Conservation (phyloP, 1,139 yeast genomes). For the Lodderomyces pseudojiufengensis region DNA sequence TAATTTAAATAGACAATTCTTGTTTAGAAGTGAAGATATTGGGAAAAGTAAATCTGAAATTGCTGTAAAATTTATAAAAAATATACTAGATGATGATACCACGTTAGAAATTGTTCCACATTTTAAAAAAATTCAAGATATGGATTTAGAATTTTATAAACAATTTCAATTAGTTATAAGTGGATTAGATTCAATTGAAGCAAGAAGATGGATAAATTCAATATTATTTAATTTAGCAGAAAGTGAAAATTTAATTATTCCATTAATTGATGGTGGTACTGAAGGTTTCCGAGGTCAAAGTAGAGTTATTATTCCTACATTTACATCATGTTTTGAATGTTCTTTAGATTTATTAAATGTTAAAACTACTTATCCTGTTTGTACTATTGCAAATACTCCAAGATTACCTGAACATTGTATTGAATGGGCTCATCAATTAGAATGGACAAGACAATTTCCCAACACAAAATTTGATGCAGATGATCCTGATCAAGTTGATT, state of each 20-base stretch:
- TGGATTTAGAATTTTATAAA: conserved; percentile 58
- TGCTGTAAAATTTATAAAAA: conserved; percentile 63
- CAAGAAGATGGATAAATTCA: conserved; percentile 88
- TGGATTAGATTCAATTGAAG: conserved; percentile 88
- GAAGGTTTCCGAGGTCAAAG: conserved; percentile 95
- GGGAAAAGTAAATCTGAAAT: conserved; percentile 79
- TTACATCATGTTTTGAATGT: conserved; percentile 91
- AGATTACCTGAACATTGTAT: conserved; percentile 92
- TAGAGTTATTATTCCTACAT: conserved; percentile 78
- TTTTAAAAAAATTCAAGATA: conserved; percentile 71
- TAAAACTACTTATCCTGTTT: conserved; percentile 76
- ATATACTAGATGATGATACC: conserved; percentile 41
- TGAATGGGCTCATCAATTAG: conserved; percentile 81
- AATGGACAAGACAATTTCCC: conserved; percentile 61
- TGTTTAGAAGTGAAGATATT: conserved; percentile 69
- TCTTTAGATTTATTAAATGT: conserved; percentile 73
- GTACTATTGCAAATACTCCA: conserved; percentile 94
- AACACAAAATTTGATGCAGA: conserved; percentile 62
- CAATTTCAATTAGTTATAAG: conserved; percentile 75
- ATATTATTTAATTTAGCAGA: conserved; percentile 59
- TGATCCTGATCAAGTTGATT: conserved; percentile 59
- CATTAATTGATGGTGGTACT: conserved; percentile 92
- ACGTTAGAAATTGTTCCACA: conserved; percentile 52
- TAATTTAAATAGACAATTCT: conserved; percentile 84
- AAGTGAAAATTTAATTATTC: conserved; percentile 56